Evolutionary conservation across 352 stramenopile species (phyloP).

Genomic region (Phytophthora kernoviae): DNA sequence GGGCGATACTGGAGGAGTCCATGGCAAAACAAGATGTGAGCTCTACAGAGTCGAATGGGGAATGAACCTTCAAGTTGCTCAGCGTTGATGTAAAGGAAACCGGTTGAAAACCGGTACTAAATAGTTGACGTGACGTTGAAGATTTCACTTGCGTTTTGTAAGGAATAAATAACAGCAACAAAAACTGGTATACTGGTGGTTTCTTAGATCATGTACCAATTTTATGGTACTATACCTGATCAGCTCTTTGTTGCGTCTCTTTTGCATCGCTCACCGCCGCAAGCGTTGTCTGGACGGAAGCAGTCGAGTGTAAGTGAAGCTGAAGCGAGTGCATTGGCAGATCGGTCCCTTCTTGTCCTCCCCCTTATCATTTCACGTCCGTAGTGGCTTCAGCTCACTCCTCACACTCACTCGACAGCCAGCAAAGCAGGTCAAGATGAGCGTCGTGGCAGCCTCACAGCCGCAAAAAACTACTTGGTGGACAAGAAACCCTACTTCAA

Average conservation of each 20-base stretch:
- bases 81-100: constrained; percentile 10
- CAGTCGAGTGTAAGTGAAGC: background rate
- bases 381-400: no score
- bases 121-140: background rate
- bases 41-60: background rate
- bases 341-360: background rate
- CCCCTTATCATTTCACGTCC: background rate
- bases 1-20: constrained; percentile 53
- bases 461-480: constrained; percentile 72
- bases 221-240: no score
- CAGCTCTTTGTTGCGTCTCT: background rate
- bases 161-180: no score
- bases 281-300: constrained; percentile 13
- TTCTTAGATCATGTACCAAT: no score
- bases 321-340: constrained; percentile 4
- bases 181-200: no score
- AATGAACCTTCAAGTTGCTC: background rate
- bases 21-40: constrained; percentile 28
- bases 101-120: no score
- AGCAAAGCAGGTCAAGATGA: constrained; percentile 43
- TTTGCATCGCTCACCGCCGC: constrained; percentile 9
- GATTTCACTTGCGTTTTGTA: background rate
- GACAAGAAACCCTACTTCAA: constrained; percentile 89
- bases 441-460: constrained; percentile 48
- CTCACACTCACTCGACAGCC: no score